phyloP scores from a whole-genome alignment of 2,329 filamentous ascomycete species.

The Aspergillus flavus region DNA sequence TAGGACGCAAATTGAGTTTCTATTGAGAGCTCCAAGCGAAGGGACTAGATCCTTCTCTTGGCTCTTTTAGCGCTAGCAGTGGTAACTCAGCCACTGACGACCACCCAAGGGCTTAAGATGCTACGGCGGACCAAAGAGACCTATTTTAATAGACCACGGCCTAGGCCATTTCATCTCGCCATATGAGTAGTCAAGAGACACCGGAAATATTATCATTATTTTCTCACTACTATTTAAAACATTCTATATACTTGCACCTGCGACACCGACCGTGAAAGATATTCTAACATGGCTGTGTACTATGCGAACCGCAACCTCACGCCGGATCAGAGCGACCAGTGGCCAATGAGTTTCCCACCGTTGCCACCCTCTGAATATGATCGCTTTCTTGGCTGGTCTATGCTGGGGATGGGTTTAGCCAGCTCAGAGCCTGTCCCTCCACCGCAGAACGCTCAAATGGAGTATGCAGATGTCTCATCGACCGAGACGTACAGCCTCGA shows the following conservation, averaged over 20 bases:
- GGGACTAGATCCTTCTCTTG: neutral
- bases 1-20: neutral
- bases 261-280: neutral
- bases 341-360: neutral
- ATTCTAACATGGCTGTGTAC: neutral
- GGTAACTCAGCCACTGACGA: neutral
- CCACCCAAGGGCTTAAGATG: neutral
- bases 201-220: conserved; percentile 1
- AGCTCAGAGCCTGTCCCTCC: neutral
- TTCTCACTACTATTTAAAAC: neutral
- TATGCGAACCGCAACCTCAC: neutral
- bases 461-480: neutral
- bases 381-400: neutral
- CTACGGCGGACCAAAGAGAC: neutral
- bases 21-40: neutral
- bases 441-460: neutral
- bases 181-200: neutral
- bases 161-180: neutral
- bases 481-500: neutral
- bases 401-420: neutral
- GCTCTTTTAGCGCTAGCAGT: neutral
- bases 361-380: neutral
- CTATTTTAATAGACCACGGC: neutral
- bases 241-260: neutral
- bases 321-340: neutral